phyloP scores from a whole-genome alignment of 495 filamentous ascomycete genomes.

The Lophiotrema nucula region DNA sequence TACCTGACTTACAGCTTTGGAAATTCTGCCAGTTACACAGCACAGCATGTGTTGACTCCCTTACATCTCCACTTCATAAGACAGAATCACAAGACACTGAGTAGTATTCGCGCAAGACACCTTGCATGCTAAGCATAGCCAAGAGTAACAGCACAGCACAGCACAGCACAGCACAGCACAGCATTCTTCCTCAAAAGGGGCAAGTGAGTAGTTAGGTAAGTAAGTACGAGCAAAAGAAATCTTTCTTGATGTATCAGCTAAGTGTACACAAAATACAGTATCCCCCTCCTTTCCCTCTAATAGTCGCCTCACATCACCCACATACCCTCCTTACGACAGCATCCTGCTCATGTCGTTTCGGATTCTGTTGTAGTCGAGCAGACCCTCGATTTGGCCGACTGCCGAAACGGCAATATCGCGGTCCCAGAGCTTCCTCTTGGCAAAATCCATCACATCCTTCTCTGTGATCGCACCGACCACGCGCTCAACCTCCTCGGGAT shows the following conservation, averaged over 20 bases:
- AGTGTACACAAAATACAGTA: constrained; percentile 32
- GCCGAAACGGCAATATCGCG: constrained; percentile 92
- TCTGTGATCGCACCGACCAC: constrained; percentile 82
- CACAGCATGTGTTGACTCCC: too few species aligned
- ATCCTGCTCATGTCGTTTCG: constrained; percentile 89
- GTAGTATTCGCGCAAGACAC: too few species aligned
- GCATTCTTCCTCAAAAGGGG: too few species aligned
- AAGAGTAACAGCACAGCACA: too few species aligned
- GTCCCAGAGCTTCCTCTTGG: constrained; percentile 89
- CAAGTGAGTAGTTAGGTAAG: too few species aligned
- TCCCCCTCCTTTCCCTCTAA: neutral
- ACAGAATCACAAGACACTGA: too few species aligned
- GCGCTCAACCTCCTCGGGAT: constrained; percentile 89
- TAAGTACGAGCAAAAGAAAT: constrained; percentile 7
- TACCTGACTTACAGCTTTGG: too few species aligned
- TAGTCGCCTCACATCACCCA: neutral
- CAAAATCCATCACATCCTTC: constrained; percentile 97
- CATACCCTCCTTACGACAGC: constrained; percentile 44
- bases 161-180: too few species aligned
- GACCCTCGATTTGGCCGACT: constrained; percentile 86
- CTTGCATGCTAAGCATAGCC: too few species aligned
- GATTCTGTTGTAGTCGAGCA: constrained; percentile 85
- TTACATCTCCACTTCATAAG: too few species aligned
- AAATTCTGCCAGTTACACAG: too few species aligned
- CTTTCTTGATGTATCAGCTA: constrained; percentile 19